Evolutionary conservation across 495 filamentous ascomycete genomes (phyloP).

Genomic region (Talaromyces liani): DNA sequence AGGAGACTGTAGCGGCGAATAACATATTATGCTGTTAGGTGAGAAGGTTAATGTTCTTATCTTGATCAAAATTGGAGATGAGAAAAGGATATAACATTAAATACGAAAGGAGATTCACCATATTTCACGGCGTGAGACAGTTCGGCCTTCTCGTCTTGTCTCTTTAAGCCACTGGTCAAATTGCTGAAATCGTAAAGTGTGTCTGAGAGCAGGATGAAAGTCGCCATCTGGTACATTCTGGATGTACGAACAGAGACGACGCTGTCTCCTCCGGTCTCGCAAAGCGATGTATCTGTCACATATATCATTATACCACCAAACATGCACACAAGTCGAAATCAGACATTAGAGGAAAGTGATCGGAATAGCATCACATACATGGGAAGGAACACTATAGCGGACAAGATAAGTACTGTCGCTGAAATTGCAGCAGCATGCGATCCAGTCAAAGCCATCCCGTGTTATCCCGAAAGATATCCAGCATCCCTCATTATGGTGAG

Average conservation of each 20-base stretch:
- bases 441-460: slow-evolving; percentile 2
- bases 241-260: neutral
- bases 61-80: too few relatives aligned
- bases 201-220: neutral
- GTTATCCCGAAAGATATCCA: neutral
- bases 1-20: slow-evolving; percentile 3
- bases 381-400: neutral
- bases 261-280: slow-evolving; percentile 5
- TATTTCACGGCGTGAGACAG: neutral
- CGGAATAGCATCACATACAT: slow-evolving; percentile 5
- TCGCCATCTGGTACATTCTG: neutral
- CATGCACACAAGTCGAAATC: neutral
- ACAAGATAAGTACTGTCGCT: slow-evolving; percentile 2
- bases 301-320: neutral
- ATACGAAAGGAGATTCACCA: neutral
- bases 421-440: slow-evolving; percentile 2
- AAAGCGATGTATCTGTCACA: neutral
- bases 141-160: slow-evolving; percentile 4
- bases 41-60: too few relatives aligned
- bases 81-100: too few relatives aligned
- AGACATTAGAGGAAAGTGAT: neutral
- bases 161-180: slow-evolving; percentile 1
- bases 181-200: slow-evolving; percentile 1
- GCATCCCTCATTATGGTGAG: too few relatives aligned
- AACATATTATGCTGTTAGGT: neutral